A percentile compares a stretch with the other conserved stretches of the same genome.
Evolutionary conservation across 2,329 filamentous ascomycete species (phyloP).

Genomic region (Phyllachora maydis): DNA sequence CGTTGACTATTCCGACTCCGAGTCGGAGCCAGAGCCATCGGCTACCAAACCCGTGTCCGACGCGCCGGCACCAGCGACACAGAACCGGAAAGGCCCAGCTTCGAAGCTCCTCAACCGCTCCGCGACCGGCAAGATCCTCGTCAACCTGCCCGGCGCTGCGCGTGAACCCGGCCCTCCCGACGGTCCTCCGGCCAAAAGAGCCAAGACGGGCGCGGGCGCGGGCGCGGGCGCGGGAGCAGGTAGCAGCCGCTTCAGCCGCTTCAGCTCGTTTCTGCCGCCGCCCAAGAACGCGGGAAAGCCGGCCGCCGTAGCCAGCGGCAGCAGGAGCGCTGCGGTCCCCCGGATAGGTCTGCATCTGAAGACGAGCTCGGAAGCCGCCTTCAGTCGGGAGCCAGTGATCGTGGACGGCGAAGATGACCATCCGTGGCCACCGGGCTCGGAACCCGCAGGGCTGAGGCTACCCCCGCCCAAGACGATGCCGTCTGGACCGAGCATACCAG

Average conservation of each 20-base stretch:
- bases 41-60: slow-evolving; percentile 7
- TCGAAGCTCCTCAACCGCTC: slow-evolving; percentile 66
- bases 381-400: slow-evolving; percentile 34
- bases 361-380: slow-evolving; percentile 68
- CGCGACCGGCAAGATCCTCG: slow-evolving; percentile 65
- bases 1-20: slow-evolving; percentile 59
- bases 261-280: slow-evolving; percentile 71
- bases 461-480: slow-evolving; percentile 18
- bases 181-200: slow-evolving; percentile 49
- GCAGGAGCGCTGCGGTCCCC: no score
- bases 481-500: slow-evolving; percentile 25
- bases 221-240: no score
- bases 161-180: no score
- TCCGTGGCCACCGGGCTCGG: slow-evolving; percentile 6
- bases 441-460: slow-evolving; percentile 14
- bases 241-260: slow-evolving; percentile 53
- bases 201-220: slow-evolving; percentile 21
- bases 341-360: slow-evolving; percentile 50
- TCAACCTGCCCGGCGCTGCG: slow-evolving; percentile 46
- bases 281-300: slow-evolving; percentile 45
- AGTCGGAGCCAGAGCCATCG: slow-evolving; percentile 14
- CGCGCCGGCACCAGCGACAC: no score
- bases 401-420: slow-evolving; percentile 8
- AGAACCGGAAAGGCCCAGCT: no score
- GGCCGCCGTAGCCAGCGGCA: slow-evolving; percentile 10